A percentile compares a stretch with the other conserved stretches of the same genome.
phyloP scores from a whole-genome alignment of 2,329 filamentous ascomycete genomes.

The Penicillium sclerotigenum region DNA sequence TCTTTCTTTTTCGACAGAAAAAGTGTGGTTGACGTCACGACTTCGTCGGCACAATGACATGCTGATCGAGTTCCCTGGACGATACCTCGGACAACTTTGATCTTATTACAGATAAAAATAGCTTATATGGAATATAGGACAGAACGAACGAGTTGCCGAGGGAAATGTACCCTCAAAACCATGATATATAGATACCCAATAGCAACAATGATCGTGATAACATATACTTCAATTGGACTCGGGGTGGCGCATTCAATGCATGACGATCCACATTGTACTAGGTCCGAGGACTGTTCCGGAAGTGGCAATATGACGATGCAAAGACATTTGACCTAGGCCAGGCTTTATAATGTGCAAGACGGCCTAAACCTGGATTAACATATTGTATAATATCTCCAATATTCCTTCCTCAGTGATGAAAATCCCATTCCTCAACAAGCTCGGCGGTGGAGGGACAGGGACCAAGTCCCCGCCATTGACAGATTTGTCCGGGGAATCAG shows the following conservation, averaged over 20 bases:
- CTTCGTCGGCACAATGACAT: background rate
- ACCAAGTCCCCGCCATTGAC: constrained; percentile 12
- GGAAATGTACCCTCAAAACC: background rate
- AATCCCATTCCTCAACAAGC: constrained; percentile 11
- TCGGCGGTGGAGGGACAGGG: background rate
- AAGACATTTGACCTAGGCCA: background rate
- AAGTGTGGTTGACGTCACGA: constrained; percentile 20
- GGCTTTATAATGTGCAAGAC: background rate
- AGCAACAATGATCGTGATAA: background rate
- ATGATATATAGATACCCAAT: background rate
- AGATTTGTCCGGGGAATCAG: constrained; percentile 6
- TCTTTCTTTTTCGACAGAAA: no score
- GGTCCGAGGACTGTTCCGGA: background rate
- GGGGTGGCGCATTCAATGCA: constrained; percentile 1
- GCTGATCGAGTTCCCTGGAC: background rate
- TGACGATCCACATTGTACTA: constrained; percentile 2
- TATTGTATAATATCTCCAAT: background rate
- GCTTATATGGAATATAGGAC: background rate
- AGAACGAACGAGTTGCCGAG: background rate
- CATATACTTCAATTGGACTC: background rate
- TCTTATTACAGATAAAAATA: background rate
- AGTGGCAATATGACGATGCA: constrained; percentile 14
- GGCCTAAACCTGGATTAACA: background rate
- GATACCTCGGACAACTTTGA: background rate
- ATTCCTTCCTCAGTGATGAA: constrained; percentile 8